Evolutionary conservation across 2,329 filamentous ascomycete genomes (phyloP).

Genomic region (Penicillium crustosum): DNA sequence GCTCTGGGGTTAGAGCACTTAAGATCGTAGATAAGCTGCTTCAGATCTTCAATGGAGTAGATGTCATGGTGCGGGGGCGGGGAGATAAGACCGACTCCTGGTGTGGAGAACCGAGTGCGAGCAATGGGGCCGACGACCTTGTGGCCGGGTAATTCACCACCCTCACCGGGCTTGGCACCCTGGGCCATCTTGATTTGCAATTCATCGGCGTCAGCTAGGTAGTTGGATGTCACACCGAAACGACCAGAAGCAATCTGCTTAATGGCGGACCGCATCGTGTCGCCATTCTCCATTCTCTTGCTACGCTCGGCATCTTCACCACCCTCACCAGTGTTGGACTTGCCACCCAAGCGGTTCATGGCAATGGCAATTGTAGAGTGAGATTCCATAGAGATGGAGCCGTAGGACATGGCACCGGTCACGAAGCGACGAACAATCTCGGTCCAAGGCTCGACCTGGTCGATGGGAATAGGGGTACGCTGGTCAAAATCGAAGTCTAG

Average conservation of each 20-base stretch:
- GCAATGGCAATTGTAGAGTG: constrained; percentile 93
- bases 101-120: constrained; percentile 90
- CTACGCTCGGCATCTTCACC: constrained; percentile 93
- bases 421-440: constrained; percentile 96
- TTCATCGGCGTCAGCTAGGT: constrained; percentile 92
- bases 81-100: constrained; percentile 92
- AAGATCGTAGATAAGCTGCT: constrained; percentile 95
- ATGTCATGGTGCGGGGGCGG: constrained; percentile 97
- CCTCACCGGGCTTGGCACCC: constrained; percentile 95
- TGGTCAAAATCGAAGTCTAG: constrained; percentile 96
- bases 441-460: constrained; percentile 97
- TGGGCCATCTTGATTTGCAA: constrained; percentile 99
- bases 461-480: constrained; percentile 79
- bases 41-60: constrained; percentile 96
- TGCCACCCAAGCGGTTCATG: constrained; percentile 94
- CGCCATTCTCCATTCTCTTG: constrained; percentile 80
- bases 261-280: constrained; percentile 95
- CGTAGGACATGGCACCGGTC: constrained; percentile 97
- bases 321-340: constrained; percentile 97
- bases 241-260: constrained; percentile 96
- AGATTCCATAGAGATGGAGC: constrained; percentile 97
- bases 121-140: constrained; percentile 95
- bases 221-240: constrained; percentile 93
- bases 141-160: constrained; percentile 93
- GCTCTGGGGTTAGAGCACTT: constrained; percentile 94